A percentile compares a stretch with the other conserved stretches of the same genome.
These are phyloP conservation scores for Pseudogymnoascus sp. DNA, from an alignment of 2,329 filamentous ascomycete genomes.

Conservation along the genomic window DNA sequence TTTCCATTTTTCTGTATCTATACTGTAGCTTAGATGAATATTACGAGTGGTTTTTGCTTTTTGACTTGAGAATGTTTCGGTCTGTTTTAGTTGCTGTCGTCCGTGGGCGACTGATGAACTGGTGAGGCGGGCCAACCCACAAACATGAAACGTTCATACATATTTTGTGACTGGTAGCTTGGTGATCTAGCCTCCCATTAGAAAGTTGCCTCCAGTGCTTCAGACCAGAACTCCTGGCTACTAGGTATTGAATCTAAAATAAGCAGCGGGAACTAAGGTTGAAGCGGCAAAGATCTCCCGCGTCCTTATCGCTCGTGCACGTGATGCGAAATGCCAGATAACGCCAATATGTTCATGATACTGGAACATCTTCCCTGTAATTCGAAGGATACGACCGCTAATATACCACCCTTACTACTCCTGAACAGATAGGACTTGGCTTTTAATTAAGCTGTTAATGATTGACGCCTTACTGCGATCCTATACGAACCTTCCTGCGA, in stretches of 20 bases:
- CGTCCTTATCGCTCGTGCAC: neutral
- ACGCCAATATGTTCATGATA: neutral
- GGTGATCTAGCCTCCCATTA: neutral
- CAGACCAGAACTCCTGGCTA: neutral
- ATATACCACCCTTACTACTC: neutral
- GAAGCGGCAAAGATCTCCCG: neutral
- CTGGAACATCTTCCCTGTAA: neutral
- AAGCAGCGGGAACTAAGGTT: neutral
- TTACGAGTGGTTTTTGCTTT: neutral
- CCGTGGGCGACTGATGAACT: neutral
- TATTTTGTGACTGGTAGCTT: neutral
- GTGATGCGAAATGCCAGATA: conserved; percentile 1
- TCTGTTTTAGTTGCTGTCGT: neutral
- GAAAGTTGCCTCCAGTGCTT: neutral
- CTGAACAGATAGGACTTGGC: neutral
- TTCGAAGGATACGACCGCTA: neutral
- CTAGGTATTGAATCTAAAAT: neutral
- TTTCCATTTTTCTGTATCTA: conserved; percentile 4
- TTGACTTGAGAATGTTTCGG: neutral
- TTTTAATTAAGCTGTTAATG: neutral
- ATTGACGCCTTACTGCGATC: neutral
- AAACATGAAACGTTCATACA: neutral
- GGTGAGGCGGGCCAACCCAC: neutral
- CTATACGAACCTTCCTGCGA: neutral
- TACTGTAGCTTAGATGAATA: conserved; percentile 7